Base-by-base conservation (phyloP, 179 eudicot species). In the Gypsophila paniculata region DNA sequence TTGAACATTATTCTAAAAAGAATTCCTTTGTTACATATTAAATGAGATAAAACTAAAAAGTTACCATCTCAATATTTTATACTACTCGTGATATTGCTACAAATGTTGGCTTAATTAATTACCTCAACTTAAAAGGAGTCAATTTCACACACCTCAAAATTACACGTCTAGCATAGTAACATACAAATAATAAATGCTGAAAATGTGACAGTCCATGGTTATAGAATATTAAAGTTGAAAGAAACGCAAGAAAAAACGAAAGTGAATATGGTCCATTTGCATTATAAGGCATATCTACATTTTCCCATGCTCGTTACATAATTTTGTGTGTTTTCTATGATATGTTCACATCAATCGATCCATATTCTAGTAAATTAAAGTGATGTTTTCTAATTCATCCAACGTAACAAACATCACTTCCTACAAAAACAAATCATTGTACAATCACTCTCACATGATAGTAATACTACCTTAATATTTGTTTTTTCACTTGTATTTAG, bases 271-370 rank as follows among this genome's bases (percentile, higher is more conserved):
- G 60, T 55, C 60, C 60, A 55, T 5, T 21, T 18, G 23, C 26
- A 55, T 55, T 19, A 18, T 55, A 55, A 6, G 23, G 60, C 26
- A 55, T 18, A 51, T 51, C 55, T 51, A n/a, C 55, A 13, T 51
- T 51, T 51, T 51, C 55, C 55, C 55, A 51, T 51, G 18, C 55
- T 14, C 18, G 7, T 14, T 2, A 51, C 18, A 51, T 51, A 51
- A 51, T 51, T n/a, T 51, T n/a, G 7, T 61, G 1, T 17, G 34
- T 6, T 32, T 61, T 55, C 12, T 9, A 34, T 61, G 65, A 61
- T 32, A 13, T 36, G 65, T 61, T 32, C 42, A 32, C 65, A 61
- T 61, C 65, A 61, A 61, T 61, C 42, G n/a, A 61, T 21, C 34
- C 34, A 29, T 29, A 61, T 61, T 61, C 18, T 29, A 61, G 17